Base-by-base conservation (phyloP, 2,329 filamentous ascomycete species). In the Malbranchea cinnamomea region DNA sequence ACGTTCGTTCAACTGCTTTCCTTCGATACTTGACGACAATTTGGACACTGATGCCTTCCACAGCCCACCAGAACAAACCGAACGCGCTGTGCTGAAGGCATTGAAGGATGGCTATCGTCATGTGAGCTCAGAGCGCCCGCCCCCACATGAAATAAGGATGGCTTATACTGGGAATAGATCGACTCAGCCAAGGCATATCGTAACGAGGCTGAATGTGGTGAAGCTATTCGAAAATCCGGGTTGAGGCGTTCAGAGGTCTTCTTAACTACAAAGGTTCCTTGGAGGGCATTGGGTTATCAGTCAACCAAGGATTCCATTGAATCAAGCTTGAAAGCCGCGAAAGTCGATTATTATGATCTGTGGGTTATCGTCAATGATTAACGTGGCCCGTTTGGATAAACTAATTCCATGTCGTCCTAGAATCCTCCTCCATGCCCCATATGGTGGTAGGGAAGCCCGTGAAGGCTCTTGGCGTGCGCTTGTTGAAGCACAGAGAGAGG, bases 301-400 rank as follows among this genome's bases (percentile, higher is more conserved):
- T 66, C 60, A 34, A 67, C 78, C 13, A 74, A 72, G 49, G 60
- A 62, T 10, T 67, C 74, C 39, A 65, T 91, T 39, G 56, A 75
- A 39, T 57, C 65, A 31, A 78, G 74, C 10, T 57, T 85, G 13
- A 54, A 62, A 30, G 63, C 71, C 36, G 70, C 74, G 0, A 67
- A 69, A 9, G 59, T 80, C 4, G 67, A 62, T 13, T 81, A 80
- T 49, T 63, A 80, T 38, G 75, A 82, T 43, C 62, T 81, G 33
- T 59, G 67, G 68, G 50, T 2, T 37, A 27, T 16, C 4, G 9
- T 20, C 8, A n/a, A 7, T 4, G 10, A 30, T 24, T 11, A 22
- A 22, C 23, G 13, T n/a, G 6, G 15, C 3, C 13, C 24, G 22
- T 13, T 16, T 13, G 5, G 11, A 16, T n/a, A 6, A 19, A 14